Base-by-base conservation (phyloP, 202 grass and related monocot genomes). In the Alloteropsis angusta region DNA sequence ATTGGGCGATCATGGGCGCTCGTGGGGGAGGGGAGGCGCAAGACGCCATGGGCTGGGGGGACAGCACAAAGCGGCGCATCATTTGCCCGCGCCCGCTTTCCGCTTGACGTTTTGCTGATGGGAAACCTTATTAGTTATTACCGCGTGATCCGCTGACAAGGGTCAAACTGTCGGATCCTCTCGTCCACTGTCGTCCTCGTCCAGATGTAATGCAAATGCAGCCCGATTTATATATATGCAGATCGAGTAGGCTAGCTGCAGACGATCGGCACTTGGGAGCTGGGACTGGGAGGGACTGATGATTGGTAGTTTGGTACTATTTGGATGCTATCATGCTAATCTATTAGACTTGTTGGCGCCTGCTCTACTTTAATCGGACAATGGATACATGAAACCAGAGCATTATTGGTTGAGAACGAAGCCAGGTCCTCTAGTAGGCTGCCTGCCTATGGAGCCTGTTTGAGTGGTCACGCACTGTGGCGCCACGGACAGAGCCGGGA, bases 21-120 rank as follows among this genome's bases (percentile, higher is more conserved):
- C 72, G 74, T 83, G 78, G 73, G 65, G 65, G 56, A 72, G 61
- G 36, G 53, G 72, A 52, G 67, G 75, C 71, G 52, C 76, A 49
- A 36, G 35, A 70, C 44, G 53, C 86, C 81, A 55, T 69, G 75
- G 81, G 12, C 62, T 9, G 75, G 26, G 66, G 76, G 21, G 86
- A 71, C 86, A 71, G 81, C 86, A 28, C 69, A n/a, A 47, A 22
- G 69, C 80, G 15, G 69, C 80, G 11, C 53, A 14, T 26, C 55
- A 58, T 58, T 58, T 57, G 39, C 22, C 3, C 48, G 53, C 64
- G n/a, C 44, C 13, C 35, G 39, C 21, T 26, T 63, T 54, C 30
- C 54, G 41, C 45, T 72, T 82, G 42, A 43, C 74, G 38, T 44
- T 65, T 68, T 82, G 14, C 50, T 52, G 2, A 60, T 59, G 12